Conservation (phyloP, 2,329 filamentous ascomycete species). For the Metarhizium guizhouense region DNA sequence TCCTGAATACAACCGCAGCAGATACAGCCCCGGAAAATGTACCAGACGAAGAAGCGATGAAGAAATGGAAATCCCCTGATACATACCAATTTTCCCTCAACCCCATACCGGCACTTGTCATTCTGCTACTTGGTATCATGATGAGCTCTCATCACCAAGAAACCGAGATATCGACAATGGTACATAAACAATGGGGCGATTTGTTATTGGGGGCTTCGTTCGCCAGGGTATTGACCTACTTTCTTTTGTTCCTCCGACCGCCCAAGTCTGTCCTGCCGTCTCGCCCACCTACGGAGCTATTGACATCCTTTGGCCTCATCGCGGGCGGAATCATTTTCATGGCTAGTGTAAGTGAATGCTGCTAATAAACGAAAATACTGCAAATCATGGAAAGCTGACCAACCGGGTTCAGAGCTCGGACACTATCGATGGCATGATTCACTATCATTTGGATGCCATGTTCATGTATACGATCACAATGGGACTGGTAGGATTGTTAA, state of each 20-base stretch:
- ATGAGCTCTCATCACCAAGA: slow-evolving; percentile 88
- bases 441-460: slow-evolving; percentile 76
- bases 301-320: slow-evolving; percentile 79
- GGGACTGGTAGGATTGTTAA: slow-evolving; percentile 72
- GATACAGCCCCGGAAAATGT: slow-evolving; percentile 23
- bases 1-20: slow-evolving; percentile 49
- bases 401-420: slow-evolving; percentile 52
- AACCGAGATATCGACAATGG: slow-evolving; percentile 79
- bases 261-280: slow-evolving; percentile 73
- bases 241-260: slow-evolving; percentile 70
- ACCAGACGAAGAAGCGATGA: slow-evolving; percentile 35
- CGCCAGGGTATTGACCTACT: slow-evolving; percentile 69
- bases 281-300: slow-evolving; percentile 81
- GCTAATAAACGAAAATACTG: not conserved
- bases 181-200: slow-evolving; percentile 89
- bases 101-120: slow-evolving; percentile 78
- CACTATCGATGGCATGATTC: slow-evolving; percentile 67
- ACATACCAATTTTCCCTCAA: slow-evolving; percentile 74
- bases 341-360: slow-evolving; percentile 59
- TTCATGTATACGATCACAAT: slow-evolving; percentile 85
- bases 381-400: not conserved
- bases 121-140: slow-evolving; percentile 82
- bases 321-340: slow-evolving; percentile 87
- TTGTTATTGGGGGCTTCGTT: slow-evolving; percentile 75
- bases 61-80: slow-evolving; percentile 47